Percentiles rank a stretch among this genome's conserved stretches.
Conservation (phyloP, 495 filamentous ascomycete genomes). For the Penicillium crystallinum region DNA sequence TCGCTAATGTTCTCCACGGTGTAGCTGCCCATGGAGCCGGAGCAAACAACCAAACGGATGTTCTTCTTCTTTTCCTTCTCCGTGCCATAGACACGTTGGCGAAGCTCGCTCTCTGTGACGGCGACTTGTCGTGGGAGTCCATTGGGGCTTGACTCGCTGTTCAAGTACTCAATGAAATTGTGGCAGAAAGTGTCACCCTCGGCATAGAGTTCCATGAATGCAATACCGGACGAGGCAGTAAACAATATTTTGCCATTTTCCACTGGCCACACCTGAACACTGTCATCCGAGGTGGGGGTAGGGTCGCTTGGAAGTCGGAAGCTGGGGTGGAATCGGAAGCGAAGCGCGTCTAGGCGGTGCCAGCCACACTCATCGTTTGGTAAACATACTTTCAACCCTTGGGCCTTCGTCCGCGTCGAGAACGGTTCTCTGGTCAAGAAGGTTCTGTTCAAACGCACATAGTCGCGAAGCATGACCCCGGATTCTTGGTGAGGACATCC, state of each 20-base stretch:
- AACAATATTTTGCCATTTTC: slow-evolving; percentile 75
- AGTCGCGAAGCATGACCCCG: slow-evolving; percentile 86
- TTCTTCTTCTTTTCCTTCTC: slow-evolving; percentile 65
- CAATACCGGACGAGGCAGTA: slow-evolving; percentile 74
- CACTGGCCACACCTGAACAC: slow-evolving; percentile 81
- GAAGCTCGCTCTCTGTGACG: slow-evolving; percentile 70
- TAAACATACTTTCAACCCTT: slow-evolving; percentile 64
- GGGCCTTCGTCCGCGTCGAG: slow-evolving; percentile 76
- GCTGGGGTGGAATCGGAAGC: slow-evolving; percentile 86
- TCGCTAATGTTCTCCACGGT: slow-evolving; percentile 67
- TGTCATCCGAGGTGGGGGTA: slow-evolving; percentile 60
- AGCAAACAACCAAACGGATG: slow-evolving; percentile 67
- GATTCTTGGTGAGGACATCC: slow-evolving; percentile 83
- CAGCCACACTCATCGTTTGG: slow-evolving; percentile 77
- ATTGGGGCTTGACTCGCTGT: slow-evolving; percentile 53
- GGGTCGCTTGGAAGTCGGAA: slow-evolving; percentile 79
- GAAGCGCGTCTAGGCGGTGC: slow-evolving; percentile 83
- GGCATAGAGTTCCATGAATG: slow-evolving; percentile 73
- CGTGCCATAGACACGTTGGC: slow-evolving; percentile 54
- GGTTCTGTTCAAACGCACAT: slow-evolving; percentile 73
- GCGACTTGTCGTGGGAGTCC: slow-evolving; percentile 63
- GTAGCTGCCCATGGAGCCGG: slow-evolving; percentile 64
- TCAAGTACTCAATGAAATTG: slow-evolving; percentile 71
- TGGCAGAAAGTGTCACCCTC: slow-evolving; percentile 72
- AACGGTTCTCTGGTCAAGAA: slow-evolving; percentile 75